Evolutionary conservation across 192 early-diverging fungal genomes (phyloP).

Genomic region (Funneliformis mosseae): DNA sequence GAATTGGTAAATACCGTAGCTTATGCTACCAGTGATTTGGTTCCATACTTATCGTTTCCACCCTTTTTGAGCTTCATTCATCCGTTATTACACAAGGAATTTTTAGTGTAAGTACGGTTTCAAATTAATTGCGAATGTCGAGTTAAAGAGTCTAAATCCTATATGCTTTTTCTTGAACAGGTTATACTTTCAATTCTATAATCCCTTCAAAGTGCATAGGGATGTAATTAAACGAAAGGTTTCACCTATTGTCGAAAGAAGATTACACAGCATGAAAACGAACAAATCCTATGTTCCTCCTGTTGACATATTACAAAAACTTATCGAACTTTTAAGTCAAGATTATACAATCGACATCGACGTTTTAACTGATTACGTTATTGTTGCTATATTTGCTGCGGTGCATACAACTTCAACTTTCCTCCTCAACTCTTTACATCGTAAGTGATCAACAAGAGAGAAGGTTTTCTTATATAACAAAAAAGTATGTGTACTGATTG

Average conservation of each 20-base stretch:
- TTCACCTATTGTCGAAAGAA: neutral
- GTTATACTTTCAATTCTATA: neutral
- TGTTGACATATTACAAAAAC: neutral
- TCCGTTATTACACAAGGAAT: neutral
- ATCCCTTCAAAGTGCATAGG: neutral
- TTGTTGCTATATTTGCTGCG: slow-evolving; percentile 3
- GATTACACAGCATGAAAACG: neutral
- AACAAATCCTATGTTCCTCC: neutral
- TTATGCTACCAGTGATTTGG: neutral
- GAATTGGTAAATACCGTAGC: neutral
- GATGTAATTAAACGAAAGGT: neutral
- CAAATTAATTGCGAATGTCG: neutral
- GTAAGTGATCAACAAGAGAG: too few relatives aligned
- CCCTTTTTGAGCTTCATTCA: neutral
- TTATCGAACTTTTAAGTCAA: neutral
- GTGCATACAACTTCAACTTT: neutral
- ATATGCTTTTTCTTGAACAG: neutral
- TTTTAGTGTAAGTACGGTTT: neutral
- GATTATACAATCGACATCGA: neutral
- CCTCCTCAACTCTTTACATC: neutral
- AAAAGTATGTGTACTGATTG: too few relatives aligned
- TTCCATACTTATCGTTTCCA: neutral
- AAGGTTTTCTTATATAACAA: too few relatives aligned
- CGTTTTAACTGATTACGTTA: neutral
- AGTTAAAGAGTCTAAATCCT: neutral